Base-by-base conservation (phyloP, 352 stramenopile species). In the Globisporangium emineosum region DNA sequence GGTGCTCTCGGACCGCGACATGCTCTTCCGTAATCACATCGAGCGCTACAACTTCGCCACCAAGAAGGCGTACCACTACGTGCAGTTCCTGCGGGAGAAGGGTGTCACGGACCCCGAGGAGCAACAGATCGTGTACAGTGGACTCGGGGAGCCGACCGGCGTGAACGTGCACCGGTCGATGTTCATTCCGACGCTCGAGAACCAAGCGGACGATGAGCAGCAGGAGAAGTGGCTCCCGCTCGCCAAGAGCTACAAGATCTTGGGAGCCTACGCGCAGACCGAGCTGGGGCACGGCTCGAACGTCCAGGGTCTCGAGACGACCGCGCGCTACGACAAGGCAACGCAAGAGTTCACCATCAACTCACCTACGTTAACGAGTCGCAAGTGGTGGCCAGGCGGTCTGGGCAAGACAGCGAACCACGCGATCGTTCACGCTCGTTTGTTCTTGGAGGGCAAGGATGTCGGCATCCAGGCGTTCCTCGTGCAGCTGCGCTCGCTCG, bases 321-420 rank as follows among this genome's bases (percentile, higher is more conserved):
- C 89, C 1, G 97, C 96, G 0, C 94, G 78, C 3, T 99, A 97
- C 73, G 71, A 98, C 43, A 86, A 88, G 52, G 70, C 83, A 27
- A 82, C 75, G 3, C 84, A 98, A 60, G 91, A 98, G 75, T 99
- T 96, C 66, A 77, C 98, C 27, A 87, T 99, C 57, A 69, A 99
- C 76, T 97, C 92, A 8, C 97, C 97, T 0, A 98, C 94, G 12
- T 64, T 99, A 27, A 98, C 95, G 32, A 89, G 81, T 56, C 79
- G 83, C 63, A 99, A 99, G 74, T 99, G 97, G 85, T 99, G 97
- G 97, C 94, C 94, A 5, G 93, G 93, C 27, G 96, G 88, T 2
- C 73, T 98, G 8, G 94, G 90, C 21, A 88, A 90, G 64, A 97
- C 91, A 0, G 91, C 88, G 23, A 98, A 87, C 64, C 86, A 97